phyloP scores from a whole-genome alignment of 371 early-diverging fungal genomes.

The Lichtheimia ramosa region DNA sequence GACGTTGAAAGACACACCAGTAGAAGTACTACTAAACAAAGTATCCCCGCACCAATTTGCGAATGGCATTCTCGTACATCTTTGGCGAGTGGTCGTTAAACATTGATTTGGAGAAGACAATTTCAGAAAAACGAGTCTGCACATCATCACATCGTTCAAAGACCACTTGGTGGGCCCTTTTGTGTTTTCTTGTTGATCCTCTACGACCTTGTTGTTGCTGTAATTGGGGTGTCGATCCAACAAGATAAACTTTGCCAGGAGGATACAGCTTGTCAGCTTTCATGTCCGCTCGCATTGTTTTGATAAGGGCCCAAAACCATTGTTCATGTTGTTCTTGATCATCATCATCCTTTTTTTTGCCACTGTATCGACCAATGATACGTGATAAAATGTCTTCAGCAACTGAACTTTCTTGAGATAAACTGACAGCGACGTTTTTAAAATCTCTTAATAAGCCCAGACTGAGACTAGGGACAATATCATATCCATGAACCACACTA shows the following conservation, averaged over 20 bases:
- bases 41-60: slow-evolving; percentile 24
- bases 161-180: slow-evolving; percentile 40
- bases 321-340: slow-evolving; percentile 50
- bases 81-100: slow-evolving; percentile 73
- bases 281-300: slow-evolving; percentile 82
- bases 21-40: slow-evolving; percentile 4
- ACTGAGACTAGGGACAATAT: slow-evolving; percentile 73
- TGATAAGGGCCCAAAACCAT: slow-evolving; percentile 83
- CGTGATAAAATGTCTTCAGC: slow-evolving; percentile 71
- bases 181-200: slow-evolving; percentile 15
- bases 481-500: slow-evolving; percentile 72
- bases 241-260: slow-evolving; percentile 67
- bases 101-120: slow-evolving; percentile 72
- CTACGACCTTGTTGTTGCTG: slow-evolving; percentile 5
- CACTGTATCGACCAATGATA: slow-evolving; percentile 48
- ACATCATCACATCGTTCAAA: slow-evolving; percentile 69
- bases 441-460: slow-evolving; percentile 75
- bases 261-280: slow-evolving; percentile 79
- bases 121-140: slow-evolving; percentile 65
- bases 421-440: slow-evolving; percentile 68
- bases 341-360: slow-evolving; percentile 6
- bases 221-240: slow-evolving; percentile 53
- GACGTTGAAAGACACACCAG: too few species aligned
- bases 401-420: slow-evolving; percentile 64
- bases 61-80: slow-evolving; percentile 60